A percentile compares a stretch with the other conserved stretches of the same genome.
Conservation (phyloP, 805 yeast genomes). For the Candida andamanensis region DNA sequence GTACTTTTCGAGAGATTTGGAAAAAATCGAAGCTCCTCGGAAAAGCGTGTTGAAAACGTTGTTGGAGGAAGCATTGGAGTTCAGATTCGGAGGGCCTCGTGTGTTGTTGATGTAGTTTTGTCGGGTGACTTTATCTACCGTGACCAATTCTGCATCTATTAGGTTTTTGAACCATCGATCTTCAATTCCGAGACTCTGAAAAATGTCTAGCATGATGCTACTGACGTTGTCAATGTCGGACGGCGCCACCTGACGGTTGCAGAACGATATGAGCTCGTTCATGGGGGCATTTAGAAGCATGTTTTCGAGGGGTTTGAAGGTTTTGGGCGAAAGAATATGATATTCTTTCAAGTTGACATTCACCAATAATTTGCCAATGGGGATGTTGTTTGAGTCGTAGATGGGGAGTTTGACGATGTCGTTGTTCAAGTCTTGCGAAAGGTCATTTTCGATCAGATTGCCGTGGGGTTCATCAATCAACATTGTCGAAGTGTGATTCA, state of each 20-base stretch:
- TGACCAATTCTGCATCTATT: conserved; percentile 59
- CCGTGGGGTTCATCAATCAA: conserved; percentile 19
- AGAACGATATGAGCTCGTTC: conserved; percentile 46
- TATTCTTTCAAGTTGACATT: conserved; percentile 47
- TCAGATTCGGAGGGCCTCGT: neutral
- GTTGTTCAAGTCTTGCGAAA: conserved; percentile 9
- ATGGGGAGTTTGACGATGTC: conserved; percentile 45
- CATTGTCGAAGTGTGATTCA: conserved; percentile 29
- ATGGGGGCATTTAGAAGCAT: conserved; percentile 53
- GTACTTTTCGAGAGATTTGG: conserved; percentile 75
- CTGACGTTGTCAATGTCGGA: conserved; percentile 52
- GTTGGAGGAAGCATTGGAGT: conserved; percentile 16
- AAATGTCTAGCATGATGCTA: conserved; percentile 61
- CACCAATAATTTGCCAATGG: conserved; percentile 55
- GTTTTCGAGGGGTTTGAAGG: conserved; percentile 58
- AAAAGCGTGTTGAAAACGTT: conserved; percentile 45
- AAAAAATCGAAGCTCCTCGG: conserved; percentile 79
- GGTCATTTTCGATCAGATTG: conserved; percentile 18
- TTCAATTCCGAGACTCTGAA: conserved; percentile 64
- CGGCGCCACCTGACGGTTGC: conserved; percentile 34
- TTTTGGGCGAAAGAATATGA: conserved; percentile 54
- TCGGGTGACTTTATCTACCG: conserved; percentile 41
- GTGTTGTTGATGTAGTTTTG: conserved; percentile 33
- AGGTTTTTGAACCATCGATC: conserved; percentile 69
- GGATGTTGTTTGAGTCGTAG: conserved; percentile 34